These are phyloP conservation scores for Telopea speciosissima DNA, from an alignment of 177 flowering plant genomes.

Conservation along the genomic window DNA sequence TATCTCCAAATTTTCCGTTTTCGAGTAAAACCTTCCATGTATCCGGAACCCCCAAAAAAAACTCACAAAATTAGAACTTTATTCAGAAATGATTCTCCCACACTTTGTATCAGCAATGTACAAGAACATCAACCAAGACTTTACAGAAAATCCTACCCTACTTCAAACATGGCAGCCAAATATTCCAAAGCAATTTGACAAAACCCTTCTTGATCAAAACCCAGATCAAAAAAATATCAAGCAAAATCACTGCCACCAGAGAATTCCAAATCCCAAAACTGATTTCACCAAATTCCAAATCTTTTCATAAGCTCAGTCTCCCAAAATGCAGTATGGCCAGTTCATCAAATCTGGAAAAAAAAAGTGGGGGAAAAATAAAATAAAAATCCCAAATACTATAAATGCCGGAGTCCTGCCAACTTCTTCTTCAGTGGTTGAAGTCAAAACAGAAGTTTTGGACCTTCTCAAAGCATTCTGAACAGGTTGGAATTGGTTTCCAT, in stretches of 20 bases:
- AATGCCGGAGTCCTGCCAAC: background rate
- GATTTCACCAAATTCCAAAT: background rate
- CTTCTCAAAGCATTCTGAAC: too few relatives aligned
- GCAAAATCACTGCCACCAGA: background rate
- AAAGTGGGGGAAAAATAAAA: background rate
- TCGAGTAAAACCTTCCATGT: too few relatives aligned
- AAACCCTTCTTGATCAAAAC: constrained; percentile 1
- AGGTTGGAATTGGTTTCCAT: background rate
- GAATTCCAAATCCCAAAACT: too few relatives aligned
- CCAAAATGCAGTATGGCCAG: too few relatives aligned
- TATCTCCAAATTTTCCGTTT: too few relatives aligned
- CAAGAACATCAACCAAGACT: background rate
- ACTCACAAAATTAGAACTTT: background rate
- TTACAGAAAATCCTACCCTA: background rate
- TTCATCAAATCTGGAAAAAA: background rate
- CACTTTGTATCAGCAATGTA: background rate
- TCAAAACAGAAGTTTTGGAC: background rate
- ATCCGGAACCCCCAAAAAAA: too few relatives aligned
- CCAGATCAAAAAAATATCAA: background rate
- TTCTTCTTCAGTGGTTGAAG: background rate
- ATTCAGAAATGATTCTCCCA: background rate
- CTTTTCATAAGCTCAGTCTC: background rate
- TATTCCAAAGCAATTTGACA: background rate
- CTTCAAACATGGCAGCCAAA: background rate
- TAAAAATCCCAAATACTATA: constrained; percentile 7